phyloP scores from a whole-genome alignment of 2,329 filamentous ascomycete species.

The Dactylonectria macrodidyma region DNA sequence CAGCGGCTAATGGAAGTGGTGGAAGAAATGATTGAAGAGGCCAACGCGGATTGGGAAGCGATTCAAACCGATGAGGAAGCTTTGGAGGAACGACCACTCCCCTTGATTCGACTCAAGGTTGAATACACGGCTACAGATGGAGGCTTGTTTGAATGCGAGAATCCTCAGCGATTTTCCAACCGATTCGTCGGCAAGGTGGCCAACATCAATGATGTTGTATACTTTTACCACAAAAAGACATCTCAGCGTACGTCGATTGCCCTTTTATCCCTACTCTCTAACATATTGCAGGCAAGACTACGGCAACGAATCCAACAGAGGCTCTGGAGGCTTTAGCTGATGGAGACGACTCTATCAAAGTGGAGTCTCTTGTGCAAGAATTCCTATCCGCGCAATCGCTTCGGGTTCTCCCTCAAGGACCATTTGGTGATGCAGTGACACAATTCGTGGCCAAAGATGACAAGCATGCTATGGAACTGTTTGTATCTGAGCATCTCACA shows the following conservation, averaged over 20 bases:
- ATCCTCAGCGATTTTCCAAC: constrained; percentile 96
- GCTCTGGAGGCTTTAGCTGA: constrained; percentile 68
- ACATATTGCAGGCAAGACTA: constrained; percentile 48
- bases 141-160: constrained; percentile 90
- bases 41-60: constrained; percentile 84
- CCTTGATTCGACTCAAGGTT: constrained; percentile 90
- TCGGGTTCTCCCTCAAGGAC: constrained; percentile 92
- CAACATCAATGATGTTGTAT: constrained; percentile 93
- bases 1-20: constrained; percentile 83
- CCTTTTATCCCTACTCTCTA: not conserved
- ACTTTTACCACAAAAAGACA: constrained; percentile 93
- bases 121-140: constrained; percentile 91
- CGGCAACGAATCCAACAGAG: constrained; percentile 72
- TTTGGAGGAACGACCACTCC: constrained; percentile 76
- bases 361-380: constrained; percentile 90
- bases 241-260: constrained; percentile 50
- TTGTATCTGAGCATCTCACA: constrained; percentile 80
- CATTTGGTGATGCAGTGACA: constrained; percentile 92
- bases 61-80: constrained; percentile 78
- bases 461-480: constrained; percentile 89
- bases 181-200: constrained; percentile 92
- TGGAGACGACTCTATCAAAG: constrained; percentile 79
- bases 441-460: constrained; percentile 97
- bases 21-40: constrained; percentile 88
- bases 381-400: constrained; percentile 90